Conservation (phyloP, 2,329 filamentous ascomycete genomes). For the Colletotrichum camelliae region DNA sequence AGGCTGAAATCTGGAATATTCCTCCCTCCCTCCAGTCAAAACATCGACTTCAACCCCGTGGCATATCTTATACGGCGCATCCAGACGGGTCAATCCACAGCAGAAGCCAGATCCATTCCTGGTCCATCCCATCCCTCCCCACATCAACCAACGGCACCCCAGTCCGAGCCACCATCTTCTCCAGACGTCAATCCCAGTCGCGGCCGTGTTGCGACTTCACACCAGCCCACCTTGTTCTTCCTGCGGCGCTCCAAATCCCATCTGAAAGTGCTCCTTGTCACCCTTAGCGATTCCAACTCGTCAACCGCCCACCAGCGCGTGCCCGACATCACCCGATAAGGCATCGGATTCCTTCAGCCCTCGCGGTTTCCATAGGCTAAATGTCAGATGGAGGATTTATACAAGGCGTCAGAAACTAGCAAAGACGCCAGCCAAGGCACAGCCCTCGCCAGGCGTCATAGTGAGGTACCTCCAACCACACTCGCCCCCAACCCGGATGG, state of each 20-base stretch:
- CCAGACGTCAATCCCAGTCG: not conserved
- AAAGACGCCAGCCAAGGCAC: not conserved
- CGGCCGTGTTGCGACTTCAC: not conserved
- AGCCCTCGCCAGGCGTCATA: not conserved
- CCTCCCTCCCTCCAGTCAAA: slow-evolving; percentile 16
- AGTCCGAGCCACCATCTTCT: not conserved
- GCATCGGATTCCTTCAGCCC: not conserved
- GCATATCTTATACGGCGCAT: not conserved
- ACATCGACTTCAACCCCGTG: slow-evolving; percentile 1
- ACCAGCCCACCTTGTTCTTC: not conserved
- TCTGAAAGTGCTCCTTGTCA: not conserved
- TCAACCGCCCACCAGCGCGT: not conserved
- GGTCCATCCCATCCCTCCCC: not conserved
- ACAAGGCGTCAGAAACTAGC: not conserved
- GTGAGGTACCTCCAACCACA: not conserved
- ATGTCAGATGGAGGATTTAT: not conserved
- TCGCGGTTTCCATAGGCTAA: not conserved
- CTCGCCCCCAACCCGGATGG: not conserved
- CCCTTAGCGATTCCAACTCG: not conserved
- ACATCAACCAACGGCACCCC: not conserved
- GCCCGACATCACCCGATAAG: slow-evolving; percentile 17
- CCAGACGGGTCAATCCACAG: not conserved
- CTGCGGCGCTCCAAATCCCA: not conserved
- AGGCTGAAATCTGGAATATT: not conserved
- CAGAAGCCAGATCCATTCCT: not conserved